Base-by-base conservation (phyloP, 2,329 filamentous ascomycete genomes). In the Pseudogymnoascus pannorum region DNA sequence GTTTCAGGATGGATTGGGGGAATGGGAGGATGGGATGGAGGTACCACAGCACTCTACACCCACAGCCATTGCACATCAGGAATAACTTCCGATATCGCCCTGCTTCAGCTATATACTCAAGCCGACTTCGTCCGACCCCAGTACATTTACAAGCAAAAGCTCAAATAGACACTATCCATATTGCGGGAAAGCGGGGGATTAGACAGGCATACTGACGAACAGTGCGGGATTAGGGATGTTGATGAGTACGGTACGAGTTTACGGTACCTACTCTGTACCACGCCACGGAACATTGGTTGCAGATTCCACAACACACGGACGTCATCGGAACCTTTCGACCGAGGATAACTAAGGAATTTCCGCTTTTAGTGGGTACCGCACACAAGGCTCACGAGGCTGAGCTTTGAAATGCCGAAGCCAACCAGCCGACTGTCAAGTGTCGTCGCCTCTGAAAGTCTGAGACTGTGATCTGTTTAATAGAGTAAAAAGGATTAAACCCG, bases 241-340 rank as follows among this genome's bases (percentile, higher is more conserved):
- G 48, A 20, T 18, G 26, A 54, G 48, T 31, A 54, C 48, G 26
- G n/a, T n/a, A n/a, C n/a, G n/a, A n/a, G n/a, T n/a, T n/a, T n/a
- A n/a, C n/a, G n/a, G 26, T 54, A 54, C 48, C 11, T 31, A 31
- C 44, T 31, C 9, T 26, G 9, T 54, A 12, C 18, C 48, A 54
- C 44, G 48, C 26, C 2, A 16, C 9, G 11, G 48, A 33, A 29
- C 20, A 54, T 31, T 54, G 48, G 26, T 54, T 54, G 48, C 48
- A 54, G 48, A 54, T 20, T 54, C 26, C 8, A 20, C 9, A 2
- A 31, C 48, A 54, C 48, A 54, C 48, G 26, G 26, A 54, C 48
- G 48, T 54, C 48, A 54, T 54, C 48, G 48, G 48, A 33, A 54
- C 48, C 48, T 54, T 54, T 54, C 48, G 48, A 54, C 48, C 48